Percentiles rank a stretch among this genome's conserved stretches.
Evolutionary conservation across 306 rosid genomes (phyloP).

Genomic region (Arachis hypogaea): DNA sequence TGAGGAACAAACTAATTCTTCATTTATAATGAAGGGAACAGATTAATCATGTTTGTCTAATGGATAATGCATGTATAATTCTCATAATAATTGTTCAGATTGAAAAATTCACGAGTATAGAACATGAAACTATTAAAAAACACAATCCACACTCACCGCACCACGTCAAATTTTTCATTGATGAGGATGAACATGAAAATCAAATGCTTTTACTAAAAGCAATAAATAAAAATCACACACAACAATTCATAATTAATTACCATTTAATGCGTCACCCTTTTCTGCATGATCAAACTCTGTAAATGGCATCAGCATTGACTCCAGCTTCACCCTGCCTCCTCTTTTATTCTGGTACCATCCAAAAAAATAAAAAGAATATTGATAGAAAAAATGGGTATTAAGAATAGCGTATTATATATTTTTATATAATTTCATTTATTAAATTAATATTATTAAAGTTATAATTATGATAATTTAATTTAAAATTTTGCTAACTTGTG

Average conservation of each 20-base stretch:
- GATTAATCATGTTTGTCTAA: not conserved
- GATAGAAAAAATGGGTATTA: not conserved
- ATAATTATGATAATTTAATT: no score
- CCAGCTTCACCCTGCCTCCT: slow-evolving; percentile 51
- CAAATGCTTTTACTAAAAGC: not conserved
- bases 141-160: not conserved
- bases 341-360: slow-evolving; percentile 42
- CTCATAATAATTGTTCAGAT: not conserved
- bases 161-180: no score
- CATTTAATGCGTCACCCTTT: slow-evolving; percentile 54
- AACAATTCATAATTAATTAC: slow-evolving; percentile 46
- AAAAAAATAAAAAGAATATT: not conserved
- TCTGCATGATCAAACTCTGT: slow-evolving; percentile 48
- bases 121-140: not conserved
- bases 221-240: not conserved
- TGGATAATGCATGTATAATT: no score
- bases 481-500: no score
- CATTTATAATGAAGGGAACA: not conserved
- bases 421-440: no score
- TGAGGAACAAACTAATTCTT: not conserved
- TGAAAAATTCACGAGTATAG: not conserved
- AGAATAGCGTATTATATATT: not conserved
- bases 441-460: no score
- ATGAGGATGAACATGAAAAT: not conserved
- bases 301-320: slow-evolving; percentile 41